A percentile compares a stretch with the other conserved stretches of the same genome.
Evolutionary conservation across 2,329 filamentous ascomycete species (phyloP).

Genomic region (Colletotrichum horii): DNA sequence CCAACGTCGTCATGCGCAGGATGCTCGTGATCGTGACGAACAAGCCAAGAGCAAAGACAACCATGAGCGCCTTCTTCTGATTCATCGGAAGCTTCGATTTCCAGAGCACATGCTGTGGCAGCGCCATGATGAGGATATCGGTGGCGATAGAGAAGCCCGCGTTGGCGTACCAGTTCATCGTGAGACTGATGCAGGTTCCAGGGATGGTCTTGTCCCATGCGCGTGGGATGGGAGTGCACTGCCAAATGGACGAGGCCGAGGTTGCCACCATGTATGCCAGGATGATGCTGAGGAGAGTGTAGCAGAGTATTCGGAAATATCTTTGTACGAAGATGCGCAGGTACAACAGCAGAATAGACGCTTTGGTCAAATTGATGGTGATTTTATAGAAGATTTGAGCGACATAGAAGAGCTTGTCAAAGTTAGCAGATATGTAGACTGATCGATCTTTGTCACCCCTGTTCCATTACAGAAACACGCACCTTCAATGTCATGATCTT

Average conservation of each 20-base stretch:
- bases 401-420: constrained; percentile 50
- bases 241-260: constrained; percentile 49
- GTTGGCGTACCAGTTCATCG: constrained; percentile 21
- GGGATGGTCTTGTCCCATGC: constrained; percentile 41
- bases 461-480: background rate
- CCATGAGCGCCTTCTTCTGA: constrained; percentile 45
- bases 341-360: constrained; percentile 58
- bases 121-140: constrained; percentile 23
- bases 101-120: constrained; percentile 46
- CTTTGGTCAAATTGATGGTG: constrained; percentile 57
- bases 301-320: constrained; percentile 50
- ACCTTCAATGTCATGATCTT: constrained; percentile 42
- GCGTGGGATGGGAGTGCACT: constrained; percentile 52
- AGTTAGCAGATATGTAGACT: background rate
- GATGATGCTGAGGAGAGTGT: constrained; percentile 45
- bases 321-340: constrained; percentile 56
- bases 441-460: background rate
- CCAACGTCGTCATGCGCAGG: constrained; percentile 43
- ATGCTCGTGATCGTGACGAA: constrained; percentile 48
- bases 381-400: constrained; percentile 60
- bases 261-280: constrained; percentile 51
- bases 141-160: constrained; percentile 22
- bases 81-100: constrained; percentile 44
- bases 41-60: constrained; percentile 46
- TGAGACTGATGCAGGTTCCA: constrained; percentile 30